A percentile compares a stretch with the other conserved stretches of the same genome.
These are phyloP conservation scores for Setomelanomma holmii DNA, from an alignment of 2,329 filamentous ascomycete species.

Conservation along the genomic window DNA sequence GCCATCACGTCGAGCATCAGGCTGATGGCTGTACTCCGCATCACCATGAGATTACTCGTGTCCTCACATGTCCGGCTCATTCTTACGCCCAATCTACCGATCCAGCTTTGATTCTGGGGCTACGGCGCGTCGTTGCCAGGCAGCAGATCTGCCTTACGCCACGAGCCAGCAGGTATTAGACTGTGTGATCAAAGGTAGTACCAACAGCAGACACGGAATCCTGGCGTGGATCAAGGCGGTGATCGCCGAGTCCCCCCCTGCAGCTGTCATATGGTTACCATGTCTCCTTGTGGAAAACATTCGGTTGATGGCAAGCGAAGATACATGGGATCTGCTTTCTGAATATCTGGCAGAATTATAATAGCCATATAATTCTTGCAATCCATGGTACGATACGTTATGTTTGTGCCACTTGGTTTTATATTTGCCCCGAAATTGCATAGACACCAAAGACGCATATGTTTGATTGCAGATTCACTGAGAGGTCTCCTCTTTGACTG, in stretches of 20 bases:
- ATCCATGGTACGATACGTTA: too few relatives aligned
- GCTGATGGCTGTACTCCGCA: neutral
- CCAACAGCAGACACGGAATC: neutral
- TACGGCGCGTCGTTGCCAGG: neutral
- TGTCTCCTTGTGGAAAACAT: constrained; percentile 1
- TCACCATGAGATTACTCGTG: neutral
- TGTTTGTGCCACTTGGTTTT: too few relatives aligned
- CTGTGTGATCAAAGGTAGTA: neutral
- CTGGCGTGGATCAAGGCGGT: neutral
- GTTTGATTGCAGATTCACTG: neutral
- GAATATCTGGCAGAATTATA: too few relatives aligned
- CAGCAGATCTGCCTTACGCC: constrained; percentile 3
- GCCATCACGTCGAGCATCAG: neutral
- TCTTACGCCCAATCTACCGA: neutral
- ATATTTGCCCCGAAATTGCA: constrained; percentile 1
- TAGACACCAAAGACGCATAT: constrained; percentile 2
- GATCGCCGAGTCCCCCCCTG: neutral
- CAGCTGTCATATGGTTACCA: neutral
- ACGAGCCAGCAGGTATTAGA: neutral
- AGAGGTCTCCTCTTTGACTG: constrained; percentile 4
- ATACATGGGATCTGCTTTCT: constrained; percentile 1
- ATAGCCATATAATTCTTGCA: too few relatives aligned
- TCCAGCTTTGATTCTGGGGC: neutral
- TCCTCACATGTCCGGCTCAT: neutral
- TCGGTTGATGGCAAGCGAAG: neutral